Evolutionary conservation across 495 filamentous ascomycete species (phyloP).

Genomic region (Aspergillus kassunensis): DNA sequence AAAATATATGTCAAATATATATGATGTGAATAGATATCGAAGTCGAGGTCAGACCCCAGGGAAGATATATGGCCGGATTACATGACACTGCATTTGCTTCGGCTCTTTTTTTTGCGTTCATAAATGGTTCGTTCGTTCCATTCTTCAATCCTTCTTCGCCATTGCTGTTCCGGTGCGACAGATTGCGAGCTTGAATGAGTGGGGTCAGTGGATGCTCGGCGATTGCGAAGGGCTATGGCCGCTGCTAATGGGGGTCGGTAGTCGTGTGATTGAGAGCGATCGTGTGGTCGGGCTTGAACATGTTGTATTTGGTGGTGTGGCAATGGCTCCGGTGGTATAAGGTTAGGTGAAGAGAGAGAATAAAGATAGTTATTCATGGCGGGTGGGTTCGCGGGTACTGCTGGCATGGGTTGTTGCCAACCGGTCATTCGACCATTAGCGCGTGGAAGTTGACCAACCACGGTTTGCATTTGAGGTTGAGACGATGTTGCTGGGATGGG

Average conservation of each 20-base stretch:
- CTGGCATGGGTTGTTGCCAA: conserved; percentile 16
- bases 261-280: conserved; percentile 22
- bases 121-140: conserved; percentile 44
- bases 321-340: conserved; percentile 20
- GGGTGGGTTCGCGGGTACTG: conserved; percentile 14
- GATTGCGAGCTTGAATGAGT: conserved; percentile 28
- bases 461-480: conserved; percentile 1
- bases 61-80: no score
- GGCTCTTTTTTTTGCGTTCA: conserved; percentile 31
- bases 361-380: conserved; percentile 31
- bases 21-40: no score
- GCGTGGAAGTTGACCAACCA: background rate
- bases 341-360: conserved; percentile 40
- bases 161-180: conserved; percentile 35
- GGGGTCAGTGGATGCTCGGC: conserved; percentile 39
- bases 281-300: background rate
- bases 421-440: background rate
- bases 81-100: conserved; percentile 41
- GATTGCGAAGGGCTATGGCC: conserved; percentile 18
- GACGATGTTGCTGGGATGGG: background rate
- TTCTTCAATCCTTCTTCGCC: conserved; percentile 41
- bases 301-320: background rate
- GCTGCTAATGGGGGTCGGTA: conserved; percentile 4
- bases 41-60: no score
- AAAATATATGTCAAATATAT: background rate